A percentile compares a stretch with the other conserved stretches of the same genome.
These are phyloP conservation scores for Fraxinus anomala DNA, from an alignment of 257 asterid genomes.

Conservation along the genomic window DNA sequence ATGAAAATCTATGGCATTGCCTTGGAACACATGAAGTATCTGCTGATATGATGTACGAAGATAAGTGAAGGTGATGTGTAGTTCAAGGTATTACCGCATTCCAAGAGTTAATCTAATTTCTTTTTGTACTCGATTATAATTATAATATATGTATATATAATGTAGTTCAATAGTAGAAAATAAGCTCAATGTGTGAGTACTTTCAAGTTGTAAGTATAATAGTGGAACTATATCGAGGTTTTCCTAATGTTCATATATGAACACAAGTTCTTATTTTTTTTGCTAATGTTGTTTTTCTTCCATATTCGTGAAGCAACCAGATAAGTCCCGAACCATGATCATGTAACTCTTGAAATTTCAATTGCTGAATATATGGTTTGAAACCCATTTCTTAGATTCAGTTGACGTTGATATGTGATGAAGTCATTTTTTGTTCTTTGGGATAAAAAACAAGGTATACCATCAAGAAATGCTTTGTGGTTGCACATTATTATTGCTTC, in stretches of 20 bases:
- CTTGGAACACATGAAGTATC: background rate
- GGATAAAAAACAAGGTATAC: background rate
- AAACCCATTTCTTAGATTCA: background rate
- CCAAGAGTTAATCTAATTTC: background rate
- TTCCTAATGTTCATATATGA: background rate
- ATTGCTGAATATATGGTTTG: background rate
- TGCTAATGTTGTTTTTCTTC: background rate
- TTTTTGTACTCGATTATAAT: background rate
- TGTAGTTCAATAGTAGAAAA: background rate
- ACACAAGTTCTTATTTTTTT: background rate
- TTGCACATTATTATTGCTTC: background rate
- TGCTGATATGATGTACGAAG: background rate
- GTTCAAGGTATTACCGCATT: background rate
- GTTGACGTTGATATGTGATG: background rate
- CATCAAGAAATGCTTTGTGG: background rate
- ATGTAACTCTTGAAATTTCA: background rate
- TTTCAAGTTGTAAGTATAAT: constrained; percentile 1
- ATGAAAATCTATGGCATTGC: background rate
- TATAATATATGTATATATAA: background rate
- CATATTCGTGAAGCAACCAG: background rate
- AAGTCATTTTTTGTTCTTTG: background rate
- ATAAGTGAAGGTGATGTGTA: background rate
- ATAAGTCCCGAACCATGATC: background rate
- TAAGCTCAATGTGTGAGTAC: background rate
- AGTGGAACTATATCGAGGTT: background rate